Evolutionary conservation across 176 grass and related monocot genomes (phyloP).

Genomic region (Zoysia pacifica): DNA sequence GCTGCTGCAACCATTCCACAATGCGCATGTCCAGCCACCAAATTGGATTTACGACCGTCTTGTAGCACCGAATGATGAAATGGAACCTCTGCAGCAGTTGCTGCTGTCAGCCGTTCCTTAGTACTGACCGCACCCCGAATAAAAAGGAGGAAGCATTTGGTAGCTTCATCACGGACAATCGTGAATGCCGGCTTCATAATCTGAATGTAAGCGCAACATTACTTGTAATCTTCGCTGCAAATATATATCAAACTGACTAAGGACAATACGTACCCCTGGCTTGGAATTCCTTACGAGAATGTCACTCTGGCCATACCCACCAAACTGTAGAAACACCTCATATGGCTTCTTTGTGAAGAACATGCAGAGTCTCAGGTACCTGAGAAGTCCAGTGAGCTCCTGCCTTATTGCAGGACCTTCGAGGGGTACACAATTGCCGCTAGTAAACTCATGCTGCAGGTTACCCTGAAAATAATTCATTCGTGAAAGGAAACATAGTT

Average conservation of each 20-base stretch:
- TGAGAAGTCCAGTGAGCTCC: conserved; percentile 65
- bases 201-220: conserved; percentile 38
- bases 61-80: conserved; percentile 62
- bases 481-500: neutral
- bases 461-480: conserved; percentile 45
- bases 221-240: conserved; percentile 2
- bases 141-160: conserved; percentile 69
- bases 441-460: conserved; percentile 63
- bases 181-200: conserved; percentile 87
- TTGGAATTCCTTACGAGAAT: conserved; percentile 67
- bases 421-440: conserved; percentile 44
- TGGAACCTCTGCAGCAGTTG: conserved; percentile 65
- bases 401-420: conserved; percentile 53
- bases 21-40: conserved; percentile 65
- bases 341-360: conserved; percentile 80
- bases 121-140: conserved; percentile 68
- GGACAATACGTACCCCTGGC: conserved; percentile 45
- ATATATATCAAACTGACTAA: neutral
- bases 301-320: conserved; percentile 51
- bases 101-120: conserved; percentile 67
- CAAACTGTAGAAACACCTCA: conserved; percentile 67
- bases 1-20: conserved; percentile 84
- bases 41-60: conserved; percentile 43
- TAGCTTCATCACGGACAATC: conserved; percentile 51
- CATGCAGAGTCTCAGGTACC: conserved; percentile 59